phyloP scores from a whole-genome alignment of 2,329 filamentous ascomycete species.

The Aspergillus fischeri region DNA sequence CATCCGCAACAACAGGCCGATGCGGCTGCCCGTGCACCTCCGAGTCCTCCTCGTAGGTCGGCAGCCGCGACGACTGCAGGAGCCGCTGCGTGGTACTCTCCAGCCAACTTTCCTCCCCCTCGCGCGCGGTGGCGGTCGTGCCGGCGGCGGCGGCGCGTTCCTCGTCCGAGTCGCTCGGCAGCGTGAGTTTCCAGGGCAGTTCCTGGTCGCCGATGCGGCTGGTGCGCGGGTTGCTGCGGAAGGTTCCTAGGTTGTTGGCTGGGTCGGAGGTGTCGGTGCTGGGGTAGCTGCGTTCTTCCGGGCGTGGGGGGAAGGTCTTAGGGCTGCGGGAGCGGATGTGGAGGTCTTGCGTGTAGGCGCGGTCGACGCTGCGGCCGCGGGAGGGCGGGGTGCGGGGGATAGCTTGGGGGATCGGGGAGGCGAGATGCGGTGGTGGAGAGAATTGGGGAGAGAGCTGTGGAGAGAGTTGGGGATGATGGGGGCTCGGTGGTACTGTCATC shows the following conservation, averaged over 20 bases:
- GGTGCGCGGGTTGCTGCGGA: slow-evolving; percentile 28
- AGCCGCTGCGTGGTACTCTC: slow-evolving; percentile 7
- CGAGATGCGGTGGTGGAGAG: background rate
- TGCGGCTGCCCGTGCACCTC: slow-evolving; percentile 2
- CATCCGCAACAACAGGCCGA: slow-evolving; percentile 1
- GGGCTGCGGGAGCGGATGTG: slow-evolving; percentile 37
- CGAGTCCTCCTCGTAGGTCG: slow-evolving; percentile 16
- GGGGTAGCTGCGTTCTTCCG: slow-evolving; percentile 19
- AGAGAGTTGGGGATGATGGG: background rate
- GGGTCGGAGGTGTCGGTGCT: slow-evolving; percentile 21
- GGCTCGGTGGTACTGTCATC: background rate
- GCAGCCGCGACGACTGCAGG: slow-evolving; percentile 5
- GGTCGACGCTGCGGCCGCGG: slow-evolving; percentile 15
- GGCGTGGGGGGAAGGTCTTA: slow-evolving; percentile 21
- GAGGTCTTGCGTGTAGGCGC: slow-evolving; percentile 28
- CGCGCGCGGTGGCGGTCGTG: background rate
- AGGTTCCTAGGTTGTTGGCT: slow-evolving; percentile 30
- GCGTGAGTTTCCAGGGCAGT: slow-evolving; percentile 32
- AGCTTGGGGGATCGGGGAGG: slow-evolving; percentile 7
- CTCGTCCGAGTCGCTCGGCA: slow-evolving; percentile 24
- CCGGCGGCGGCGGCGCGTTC: background rate
- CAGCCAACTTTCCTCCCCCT: background rate
- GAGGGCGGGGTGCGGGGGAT: slow-evolving; percentile 9
- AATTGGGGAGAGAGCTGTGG: background rate
- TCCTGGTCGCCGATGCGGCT: slow-evolving; percentile 34